phyloP scores from a whole-genome alignment of 1,139 yeast genomes.

The Sugiyamaella paludigena region DNA sequence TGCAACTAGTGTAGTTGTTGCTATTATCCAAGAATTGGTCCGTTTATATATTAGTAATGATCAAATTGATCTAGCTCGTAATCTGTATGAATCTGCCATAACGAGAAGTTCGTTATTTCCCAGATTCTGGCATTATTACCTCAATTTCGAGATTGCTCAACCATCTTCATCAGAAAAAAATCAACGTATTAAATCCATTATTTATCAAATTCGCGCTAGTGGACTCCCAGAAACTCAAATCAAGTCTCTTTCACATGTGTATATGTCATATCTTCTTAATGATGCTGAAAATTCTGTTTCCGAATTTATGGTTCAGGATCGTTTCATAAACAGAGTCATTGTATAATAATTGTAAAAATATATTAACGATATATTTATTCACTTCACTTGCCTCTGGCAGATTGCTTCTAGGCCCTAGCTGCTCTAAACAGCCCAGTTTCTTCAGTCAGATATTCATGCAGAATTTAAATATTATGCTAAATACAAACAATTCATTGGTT shows the following conservation, averaged over 20 bases:
- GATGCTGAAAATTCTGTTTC: conserved; percentile 4
- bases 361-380: not conserved
- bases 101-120: conserved; percentile 27
- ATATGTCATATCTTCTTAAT: conserved; percentile 34
- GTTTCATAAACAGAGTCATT: conserved; percentile 4
- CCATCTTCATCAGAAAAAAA: not conserved
- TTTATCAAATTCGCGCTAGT: conserved; percentile 5
- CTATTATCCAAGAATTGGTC: conserved; percentile 17
- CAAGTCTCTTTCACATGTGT: conserved; percentile 36
- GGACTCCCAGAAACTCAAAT: conserved; percentile 29
- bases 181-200: not conserved
- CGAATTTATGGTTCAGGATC: conserved; percentile 12
- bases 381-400: no score
- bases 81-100: conserved; percentile 24
- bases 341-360: not conserved
- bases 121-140: conserved; percentile 37
- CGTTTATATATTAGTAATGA: conserved; percentile 20
- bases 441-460: not conserved
- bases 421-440: no score
- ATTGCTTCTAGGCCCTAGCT: no score
- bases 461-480: not conserved
- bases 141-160: conserved; percentile 33
- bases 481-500: not conserved
- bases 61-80: conserved; percentile 27
- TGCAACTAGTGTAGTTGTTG: conserved; percentile 2